Evolutionary conservation across 1,139 yeast species (phyloP), one percentile per base, ranked within the genome.

Genomic region (Spencermartinsiella ligniputridi): DNA sequence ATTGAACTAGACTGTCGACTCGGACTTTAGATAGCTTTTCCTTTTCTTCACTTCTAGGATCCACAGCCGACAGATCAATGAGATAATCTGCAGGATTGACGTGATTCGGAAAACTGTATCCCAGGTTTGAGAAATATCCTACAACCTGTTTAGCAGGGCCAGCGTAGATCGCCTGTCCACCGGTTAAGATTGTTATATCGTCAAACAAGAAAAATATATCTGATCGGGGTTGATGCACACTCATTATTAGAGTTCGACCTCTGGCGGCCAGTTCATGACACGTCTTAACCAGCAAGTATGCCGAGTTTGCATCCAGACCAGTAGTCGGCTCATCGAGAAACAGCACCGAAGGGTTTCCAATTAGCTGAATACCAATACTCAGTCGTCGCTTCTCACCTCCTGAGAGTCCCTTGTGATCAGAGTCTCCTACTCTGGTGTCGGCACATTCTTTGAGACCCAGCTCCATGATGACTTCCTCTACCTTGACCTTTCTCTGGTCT

Each of bases 271-370:
- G 56, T 50, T 76, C 74, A 52, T 78, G 76, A 48, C 88, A 70
- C 0, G 86, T 78, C 45, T 74, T 70, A n/a, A 86, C 76, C 39
- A 87, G 68, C 48, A 80, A 69, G 52, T 72, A 77, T 0, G 95
- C 89, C 9, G 89, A 80, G 44, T 81, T 79, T 2, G 95, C 83
- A 61, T 88, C 96, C 27, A 88, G 67, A 0, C 96, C 96, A 0
- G 96, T 86, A 0, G 96, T 88, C 1, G 96, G 95, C 57, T 88
- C 96, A 61, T 88, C 96, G 38, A 88, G 66, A 55, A 87, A 86
- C 50, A 88, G 64, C 1, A 87, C 67, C 0, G 90, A 79, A 0
- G 96, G 96, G 51, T 80, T 82, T 2, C 86, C 76, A 27, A 88
- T 68, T 54, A 88, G 66, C 60, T 87, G 96, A 16, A 85, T 79